A percentile compares a stretch with the other conserved stretches of the same genome.
Evolutionary conservation across 768 basidiomycete genomes (phyloP).

Genomic region (Agrocybe chaxingu): DNA sequence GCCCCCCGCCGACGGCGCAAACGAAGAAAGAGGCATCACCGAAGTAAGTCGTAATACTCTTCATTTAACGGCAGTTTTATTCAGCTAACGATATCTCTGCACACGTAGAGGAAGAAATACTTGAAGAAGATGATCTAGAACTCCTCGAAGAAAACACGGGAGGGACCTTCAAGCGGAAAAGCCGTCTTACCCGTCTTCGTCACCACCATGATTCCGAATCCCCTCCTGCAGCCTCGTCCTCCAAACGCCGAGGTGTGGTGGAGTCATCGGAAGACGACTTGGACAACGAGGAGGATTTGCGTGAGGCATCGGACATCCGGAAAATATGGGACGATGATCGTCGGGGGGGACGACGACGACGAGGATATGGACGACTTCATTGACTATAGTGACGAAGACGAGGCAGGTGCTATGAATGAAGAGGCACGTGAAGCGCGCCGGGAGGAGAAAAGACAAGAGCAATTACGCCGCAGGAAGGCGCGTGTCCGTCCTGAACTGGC

Average conservation of each 20-base stretch:
- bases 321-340: constrained; percentile 85
- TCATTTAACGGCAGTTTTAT: constrained; percentile 3
- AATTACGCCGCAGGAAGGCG: constrained; percentile 65
- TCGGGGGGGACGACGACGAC: constrained; percentile 64
- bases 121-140: constrained; percentile 95
- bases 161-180: constrained; percentile 61
- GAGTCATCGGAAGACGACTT: constrained; percentile 81
- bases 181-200: constrained; percentile 64
- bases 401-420: constrained; percentile 70
- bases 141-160: constrained; percentile 89
- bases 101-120: constrained; percentile 57
- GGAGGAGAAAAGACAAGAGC: constrained; percentile 61
- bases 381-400: constrained; percentile 79
- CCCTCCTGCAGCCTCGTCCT: constrained; percentile 58
- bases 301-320: constrained; percentile 60
- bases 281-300: constrained; percentile 49
- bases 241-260: constrained; percentile 54
- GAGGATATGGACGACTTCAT: constrained; percentile 81
- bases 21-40: constrained; percentile 65
- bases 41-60: constrained; percentile 33
- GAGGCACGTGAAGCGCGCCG: constrained; percentile 74
- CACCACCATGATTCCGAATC: constrained; percentile 74
- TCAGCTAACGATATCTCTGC: constrained; percentile 11
- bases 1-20: constrained; percentile 59
- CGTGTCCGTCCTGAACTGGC: constrained; percentile 66